Evolutionary conservation across 2,329 filamentous ascomycete genomes (phyloP).

Genomic region (Grosmannia clavigera): DNA sequence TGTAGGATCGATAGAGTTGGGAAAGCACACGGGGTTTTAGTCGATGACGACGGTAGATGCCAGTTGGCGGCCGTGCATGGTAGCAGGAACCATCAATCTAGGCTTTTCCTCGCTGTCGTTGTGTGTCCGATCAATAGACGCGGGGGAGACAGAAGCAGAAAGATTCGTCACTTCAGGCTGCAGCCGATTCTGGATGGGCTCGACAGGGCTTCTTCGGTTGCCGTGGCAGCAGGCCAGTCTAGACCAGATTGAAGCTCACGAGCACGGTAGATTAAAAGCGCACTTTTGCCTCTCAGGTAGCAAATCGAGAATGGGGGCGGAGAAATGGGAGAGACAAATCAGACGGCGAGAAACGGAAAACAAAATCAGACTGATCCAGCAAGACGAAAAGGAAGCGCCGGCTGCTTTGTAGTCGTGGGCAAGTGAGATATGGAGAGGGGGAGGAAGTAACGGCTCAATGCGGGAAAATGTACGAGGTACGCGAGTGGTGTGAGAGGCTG

Average conservation of each 20-base stretch:
- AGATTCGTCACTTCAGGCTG: not conserved
- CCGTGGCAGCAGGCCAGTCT: not conserved
- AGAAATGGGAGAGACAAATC: not conserved
- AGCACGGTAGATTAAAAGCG: not conserved
- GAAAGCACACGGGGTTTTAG: not conserved
- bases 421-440: not conserved
- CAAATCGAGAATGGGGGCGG: not conserved
- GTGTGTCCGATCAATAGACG: not conserved
- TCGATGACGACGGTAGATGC: not conserved
- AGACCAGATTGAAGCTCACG: not conserved
- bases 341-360: not conserved
- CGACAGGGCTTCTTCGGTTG: not conserved
- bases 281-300: not conserved
- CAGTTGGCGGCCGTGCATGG: not conserved
- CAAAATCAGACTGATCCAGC: not conserved
- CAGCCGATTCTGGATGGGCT: not conserved
- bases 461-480: not conserved
- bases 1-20: not conserved
- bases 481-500: not conserved
- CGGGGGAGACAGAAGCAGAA: not conserved
- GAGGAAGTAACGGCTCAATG: not conserved
- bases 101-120: not conserved
- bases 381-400: not conserved
- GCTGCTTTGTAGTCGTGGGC: too few relatives aligned
- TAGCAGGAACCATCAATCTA: not conserved